Conservation (phyloP, 176 grass and related monocot genomes). For the Musa schizocarpa region DNA sequence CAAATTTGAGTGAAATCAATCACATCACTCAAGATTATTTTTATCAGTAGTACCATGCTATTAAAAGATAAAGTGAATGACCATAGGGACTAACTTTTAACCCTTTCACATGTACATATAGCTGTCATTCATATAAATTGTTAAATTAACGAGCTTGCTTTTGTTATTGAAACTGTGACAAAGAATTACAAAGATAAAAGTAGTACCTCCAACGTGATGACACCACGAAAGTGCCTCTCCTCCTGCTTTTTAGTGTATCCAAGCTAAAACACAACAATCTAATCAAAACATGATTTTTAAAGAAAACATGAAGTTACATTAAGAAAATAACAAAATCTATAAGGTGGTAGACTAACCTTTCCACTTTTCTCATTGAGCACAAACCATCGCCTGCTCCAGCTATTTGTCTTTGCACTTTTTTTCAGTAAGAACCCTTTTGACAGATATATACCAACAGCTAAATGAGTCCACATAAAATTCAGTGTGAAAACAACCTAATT, state of each 20-base stretch:
- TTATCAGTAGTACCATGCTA: background rate
- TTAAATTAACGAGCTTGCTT: background rate
- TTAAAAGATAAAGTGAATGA: background rate
- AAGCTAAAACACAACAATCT: conserved; percentile 39
- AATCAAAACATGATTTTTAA: background rate
- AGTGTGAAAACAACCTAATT: background rate
- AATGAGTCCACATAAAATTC: background rate
- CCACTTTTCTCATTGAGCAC: conserved; percentile 83
- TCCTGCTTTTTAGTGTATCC: conserved; percentile 90
- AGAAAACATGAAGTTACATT: background rate
- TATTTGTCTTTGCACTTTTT: conserved; percentile 59
- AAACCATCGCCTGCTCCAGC: conserved; percentile 90
- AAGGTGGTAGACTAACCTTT: conserved; percentile 32
- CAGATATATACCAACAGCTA: conserved; percentile 1
- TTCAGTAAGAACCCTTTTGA: conserved; percentile 55
- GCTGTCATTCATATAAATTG: background rate
- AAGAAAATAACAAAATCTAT: background rate
- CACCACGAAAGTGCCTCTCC: conserved; percentile 66
- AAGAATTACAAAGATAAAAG: background rate
- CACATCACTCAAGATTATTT: background rate
- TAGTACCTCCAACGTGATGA: conserved; percentile 72
- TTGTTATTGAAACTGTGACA: background rate
- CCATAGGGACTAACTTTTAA: background rate
- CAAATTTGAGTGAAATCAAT: background rate
- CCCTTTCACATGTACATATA: background rate